Evolutionary conservation across 2,329 filamentous ascomycete species (phyloP).

Genomic region (Thielaviopsis musarum): DNA sequence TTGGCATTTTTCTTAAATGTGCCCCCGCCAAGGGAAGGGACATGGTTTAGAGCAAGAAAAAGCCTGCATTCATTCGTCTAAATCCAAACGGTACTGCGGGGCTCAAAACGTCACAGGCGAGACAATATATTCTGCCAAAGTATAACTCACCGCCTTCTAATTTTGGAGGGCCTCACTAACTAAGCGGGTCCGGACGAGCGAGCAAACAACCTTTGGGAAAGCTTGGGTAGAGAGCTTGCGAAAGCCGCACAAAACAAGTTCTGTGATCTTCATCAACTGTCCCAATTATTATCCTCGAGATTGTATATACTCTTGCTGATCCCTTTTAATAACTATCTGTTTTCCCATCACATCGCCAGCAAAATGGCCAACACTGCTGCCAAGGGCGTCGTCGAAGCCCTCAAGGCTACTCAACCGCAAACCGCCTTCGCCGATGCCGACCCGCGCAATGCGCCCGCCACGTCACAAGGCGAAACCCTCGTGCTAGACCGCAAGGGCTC

Average conservation of each 20-base stretch:
- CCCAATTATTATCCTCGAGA: not conserved
- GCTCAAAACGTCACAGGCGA: not conserved
- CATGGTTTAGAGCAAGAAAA: not conserved
- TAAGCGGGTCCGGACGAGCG: not conserved
- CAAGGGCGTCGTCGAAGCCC: conserved; percentile 10
- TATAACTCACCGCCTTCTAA: not conserved
- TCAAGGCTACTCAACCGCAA: conserved; percentile 12
- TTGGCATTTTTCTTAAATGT: not conserved
- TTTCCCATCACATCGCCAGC: not conserved
- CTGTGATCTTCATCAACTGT: not conserved
- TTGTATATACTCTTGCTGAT: not conserved
- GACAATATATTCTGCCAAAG: not conserved
- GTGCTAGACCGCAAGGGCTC: conserved; percentile 6
- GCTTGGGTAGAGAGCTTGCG: not conserved
- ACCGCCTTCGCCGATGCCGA: conserved; percentile 9
- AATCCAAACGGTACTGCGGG: not conserved
- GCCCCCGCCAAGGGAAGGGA: too few relatives aligned
- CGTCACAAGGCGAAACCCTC: conserved; percentile 6
- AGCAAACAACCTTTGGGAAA: not conserved
- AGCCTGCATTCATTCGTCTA: not conserved
- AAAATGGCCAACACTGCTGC: conserved; percentile 5
- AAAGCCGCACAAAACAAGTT: not conserved
- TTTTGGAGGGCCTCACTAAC: not conserved
- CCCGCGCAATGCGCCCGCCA: conserved; percentile 10
- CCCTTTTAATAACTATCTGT: not conserved